Base-by-base conservation (phyloP, 495 filamentous ascomycete genomes). In the Massariosphaeria phaeospora region DNA sequence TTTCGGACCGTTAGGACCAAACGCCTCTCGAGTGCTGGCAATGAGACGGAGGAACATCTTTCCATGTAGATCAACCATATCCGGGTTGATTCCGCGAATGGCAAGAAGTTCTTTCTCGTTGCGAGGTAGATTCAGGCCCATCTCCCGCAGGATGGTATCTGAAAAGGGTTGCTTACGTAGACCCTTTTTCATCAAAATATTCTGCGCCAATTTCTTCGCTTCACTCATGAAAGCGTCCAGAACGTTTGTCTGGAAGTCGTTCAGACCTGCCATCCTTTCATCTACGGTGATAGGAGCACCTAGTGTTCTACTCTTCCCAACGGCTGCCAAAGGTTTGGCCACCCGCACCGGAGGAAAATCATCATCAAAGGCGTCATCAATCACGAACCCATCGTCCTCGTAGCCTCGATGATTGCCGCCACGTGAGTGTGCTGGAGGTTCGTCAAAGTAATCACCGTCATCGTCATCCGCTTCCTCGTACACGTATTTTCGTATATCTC, bases 121-220 rank as follows among this genome's bases (percentile, higher is more conserved):
- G 61, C 78, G 84, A 57, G 91, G 84, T 39, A 86, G 89, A 25
- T 72, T 62, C 34, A 95, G 85, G 4, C 81, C 88, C 84, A 98
- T 95, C 62, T 88, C 83, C 23, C 89, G 83, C 45, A 94, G 72
- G 1, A 88, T 74, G 24, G 75, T 76, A 62, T 96, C 89, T 0
- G 84, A 83, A 67, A 97, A 97, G 2, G 86, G 84, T 43, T 77
- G 72, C 15, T 72, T 75, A 10, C 84, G 80, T 17, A 88, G 72
- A 10, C 71, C 66, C 34, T 82, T 83, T 9, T 75, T 69, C 40
- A 83, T 75, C 48, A 89, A 76, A 23, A 96, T 71, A 48, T 82
- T 75, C 57, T 84, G 78, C 57, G 84, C 80, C 33, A 80, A 62
- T 21, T 73, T 65, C 65, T 84, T 85, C 0, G 88, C 91, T n/a